Evolutionary conservation across 352 stramenopile species (phyloP), one percentile per base, ranked within the genome.

Genomic region (Phytophthora fragariaefolia): DNA sequence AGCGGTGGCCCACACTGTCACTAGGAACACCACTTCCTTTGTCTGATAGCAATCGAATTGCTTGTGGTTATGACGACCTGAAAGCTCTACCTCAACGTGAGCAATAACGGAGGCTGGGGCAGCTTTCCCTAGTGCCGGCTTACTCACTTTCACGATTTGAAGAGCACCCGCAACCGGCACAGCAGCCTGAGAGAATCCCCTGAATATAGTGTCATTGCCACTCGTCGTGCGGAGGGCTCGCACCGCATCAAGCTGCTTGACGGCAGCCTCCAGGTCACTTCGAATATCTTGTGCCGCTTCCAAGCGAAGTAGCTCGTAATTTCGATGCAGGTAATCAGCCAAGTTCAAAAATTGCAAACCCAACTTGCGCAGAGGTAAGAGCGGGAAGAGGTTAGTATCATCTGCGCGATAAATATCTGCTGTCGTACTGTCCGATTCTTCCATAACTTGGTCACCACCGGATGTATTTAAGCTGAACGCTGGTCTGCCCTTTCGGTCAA

Each of bases 331-430:
- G 74, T 98, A 98, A 69, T 99, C 97, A 9, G 85, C 61, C 38
- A 98, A 72, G 15, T 96, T 98, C 17, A 99, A 76, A 67, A 98
- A 99, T 70, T 98, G 93, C 20, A 98, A 69, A 55, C 92, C 96
- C n/a, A 99, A 80, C 75, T 98, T 99, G 13, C 93, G 95, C 28
- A 99, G 69, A 4, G 93, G 84, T 12, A 98, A 67, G 3, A 93
- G 1, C 2, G 74, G 76, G 18, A 86, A 78, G 53, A 91, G 32
- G 26, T 74, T 73, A 3, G 49, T 15, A 30, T 82, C 55, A 17
- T 76, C 68, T 22, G 91, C 76, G 4, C 58, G 63, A 50, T 83
- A 92, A 1, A 89, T 58, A 34, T 50, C 40, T 12, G 18, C 15
- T 47, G 28, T 15, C 3, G 60, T 4, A 13, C 47, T 20, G 17